These are phyloP conservation scores for Teratosphaeriaceae sp. DNA, from an alignment of 2,329 filamentous ascomycete species.

Conservation along the genomic window DNA sequence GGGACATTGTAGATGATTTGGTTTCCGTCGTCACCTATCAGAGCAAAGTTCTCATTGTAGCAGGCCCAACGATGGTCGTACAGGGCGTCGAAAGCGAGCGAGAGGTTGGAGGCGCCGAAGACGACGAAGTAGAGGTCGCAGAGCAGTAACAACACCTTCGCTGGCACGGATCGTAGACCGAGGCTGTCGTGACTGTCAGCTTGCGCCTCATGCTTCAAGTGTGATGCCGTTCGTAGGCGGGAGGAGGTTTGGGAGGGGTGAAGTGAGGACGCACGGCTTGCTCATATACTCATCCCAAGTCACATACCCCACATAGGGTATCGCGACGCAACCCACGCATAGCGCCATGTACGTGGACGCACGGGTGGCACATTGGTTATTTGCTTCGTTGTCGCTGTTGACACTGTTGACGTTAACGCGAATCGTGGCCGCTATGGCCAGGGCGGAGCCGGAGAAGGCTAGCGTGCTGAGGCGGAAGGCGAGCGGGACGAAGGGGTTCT, in stretches of 20 bases:
- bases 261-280: slow-evolving; percentile 52
- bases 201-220: too few species aligned
- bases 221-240: background rate
- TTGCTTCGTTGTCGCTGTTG: slow-evolving; percentile 26
- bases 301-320: slow-evolving; percentile 88
- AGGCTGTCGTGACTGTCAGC: slow-evolving; percentile 37
- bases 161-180: slow-evolving; percentile 72
- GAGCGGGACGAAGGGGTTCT: slow-evolving; percentile 78
- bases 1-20: slow-evolving; percentile 16
- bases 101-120: slow-evolving; percentile 89
- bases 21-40: slow-evolving; percentile 11
- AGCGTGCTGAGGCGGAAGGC: slow-evolving; percentile 77
- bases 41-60: slow-evolving; percentile 19
- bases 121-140: slow-evolving; percentile 95
- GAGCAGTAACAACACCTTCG: slow-evolving; percentile 84
- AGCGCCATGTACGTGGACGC: slow-evolving; percentile 80
- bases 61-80: slow-evolving; percentile 54
- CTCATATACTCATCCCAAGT: slow-evolving; percentile 95
- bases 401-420: slow-evolving; percentile 44
- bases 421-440: slow-evolving; percentile 72
- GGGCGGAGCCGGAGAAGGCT: slow-evolving; percentile 71
- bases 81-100: slow-evolving; percentile 79
- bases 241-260: too few species aligned
- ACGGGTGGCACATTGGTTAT: slow-evolving; percentile 36
- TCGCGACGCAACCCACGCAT: slow-evolving; percentile 77